phyloP scores from a whole-genome alignment of 2,329 filamentous ascomycete species.

The Scedosporium boydii region DNA sequence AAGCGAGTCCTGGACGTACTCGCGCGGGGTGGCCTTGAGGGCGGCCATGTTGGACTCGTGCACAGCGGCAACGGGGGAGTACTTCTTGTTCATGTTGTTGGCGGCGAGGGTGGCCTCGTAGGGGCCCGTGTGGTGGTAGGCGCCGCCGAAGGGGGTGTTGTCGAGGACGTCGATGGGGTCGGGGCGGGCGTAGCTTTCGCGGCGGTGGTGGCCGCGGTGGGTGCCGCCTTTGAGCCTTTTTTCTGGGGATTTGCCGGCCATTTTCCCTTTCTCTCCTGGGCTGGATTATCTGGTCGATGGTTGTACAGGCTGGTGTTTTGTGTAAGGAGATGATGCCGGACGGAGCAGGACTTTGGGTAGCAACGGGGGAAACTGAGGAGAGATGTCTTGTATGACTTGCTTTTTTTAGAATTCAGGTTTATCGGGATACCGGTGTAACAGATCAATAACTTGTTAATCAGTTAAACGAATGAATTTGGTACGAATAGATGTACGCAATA shows the following conservation, averaged over 20 bases:
- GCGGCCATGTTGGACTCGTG: constrained; percentile 64
- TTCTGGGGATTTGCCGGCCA: constrained; percentile 26
- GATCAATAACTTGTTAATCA: too few relatives aligned
- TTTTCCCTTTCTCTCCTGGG: constrained; percentile 28
- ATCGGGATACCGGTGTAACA: too few relatives aligned
- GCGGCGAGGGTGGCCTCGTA: constrained; percentile 75
- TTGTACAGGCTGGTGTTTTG: too few relatives aligned
- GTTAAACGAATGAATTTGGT: too few relatives aligned
- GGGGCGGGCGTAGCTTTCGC: constrained; percentile 19
- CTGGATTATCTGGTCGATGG: neutral
- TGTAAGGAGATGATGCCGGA: too few relatives aligned
- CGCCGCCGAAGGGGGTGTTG: constrained; percentile 37
- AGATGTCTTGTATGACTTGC: too few relatives aligned
- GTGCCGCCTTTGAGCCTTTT: constrained; percentile 10
- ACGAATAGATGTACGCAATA: too few relatives aligned
- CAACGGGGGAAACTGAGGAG: too few relatives aligned
- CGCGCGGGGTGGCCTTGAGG: constrained; percentile 67
- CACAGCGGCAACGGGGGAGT: constrained; percentile 70
- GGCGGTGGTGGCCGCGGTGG: constrained; percentile 1
- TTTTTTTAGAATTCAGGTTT: too few relatives aligned
- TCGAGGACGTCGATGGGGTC: constrained; percentile 80
- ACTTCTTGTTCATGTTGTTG: constrained; percentile 54
- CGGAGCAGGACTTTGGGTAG: too few relatives aligned
- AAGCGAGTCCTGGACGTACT: constrained; percentile 68
- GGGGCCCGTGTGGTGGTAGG: constrained; percentile 84